A percentile compares a stretch with the other conserved stretches of the same genome.
These are phyloP conservation scores for Hortaea sp. DNA, from an alignment of 2,329 filamentous ascomycete species.

Conservation along the genomic window DNA sequence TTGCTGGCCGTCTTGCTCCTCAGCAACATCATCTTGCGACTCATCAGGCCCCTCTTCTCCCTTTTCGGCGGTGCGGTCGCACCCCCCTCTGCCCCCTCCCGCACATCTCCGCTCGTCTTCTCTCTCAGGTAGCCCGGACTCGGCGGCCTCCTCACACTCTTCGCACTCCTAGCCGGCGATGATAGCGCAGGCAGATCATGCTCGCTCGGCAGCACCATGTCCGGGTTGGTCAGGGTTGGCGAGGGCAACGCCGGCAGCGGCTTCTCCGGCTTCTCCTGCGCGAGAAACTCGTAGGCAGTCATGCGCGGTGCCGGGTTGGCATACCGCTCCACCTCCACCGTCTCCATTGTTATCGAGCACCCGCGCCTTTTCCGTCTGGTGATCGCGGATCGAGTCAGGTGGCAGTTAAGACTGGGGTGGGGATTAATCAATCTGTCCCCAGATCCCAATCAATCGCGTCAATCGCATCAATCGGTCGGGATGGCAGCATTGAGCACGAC, in stretches of 20 bases:
- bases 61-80: constrained; percentile 7
- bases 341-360: neutral
- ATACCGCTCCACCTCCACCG: neutral
- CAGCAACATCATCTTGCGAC: constrained; percentile 23
- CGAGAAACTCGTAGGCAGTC: neutral
- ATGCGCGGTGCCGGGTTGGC: neutral
- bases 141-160: constrained; percentile 13
- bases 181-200: constrained; percentile 11
- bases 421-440: too few relatives aligned
- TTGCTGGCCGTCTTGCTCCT: constrained; percentile 16
- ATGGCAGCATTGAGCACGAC: too few relatives aligned
- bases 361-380: too few relatives aligned
- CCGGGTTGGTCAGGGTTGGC: constrained; percentile 82
- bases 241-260: constrained; percentile 49
- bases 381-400: too few relatives aligned
- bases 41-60: constrained; percentile 22
- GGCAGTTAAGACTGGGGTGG: too few relatives aligned
- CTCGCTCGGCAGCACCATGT: constrained; percentile 78
- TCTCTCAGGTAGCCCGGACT: constrained; percentile 18
- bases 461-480: too few relatives aligned
- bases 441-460: too few relatives aligned
- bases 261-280: constrained; percentile 8
- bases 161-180: neutral
- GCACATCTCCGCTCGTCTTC: constrained; percentile 4
- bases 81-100: neutral